These are phyloP conservation scores for Eragrostis tef DNA, from an alignment of 202 grass and related monocot genomes.

Conservation along the genomic window DNA sequence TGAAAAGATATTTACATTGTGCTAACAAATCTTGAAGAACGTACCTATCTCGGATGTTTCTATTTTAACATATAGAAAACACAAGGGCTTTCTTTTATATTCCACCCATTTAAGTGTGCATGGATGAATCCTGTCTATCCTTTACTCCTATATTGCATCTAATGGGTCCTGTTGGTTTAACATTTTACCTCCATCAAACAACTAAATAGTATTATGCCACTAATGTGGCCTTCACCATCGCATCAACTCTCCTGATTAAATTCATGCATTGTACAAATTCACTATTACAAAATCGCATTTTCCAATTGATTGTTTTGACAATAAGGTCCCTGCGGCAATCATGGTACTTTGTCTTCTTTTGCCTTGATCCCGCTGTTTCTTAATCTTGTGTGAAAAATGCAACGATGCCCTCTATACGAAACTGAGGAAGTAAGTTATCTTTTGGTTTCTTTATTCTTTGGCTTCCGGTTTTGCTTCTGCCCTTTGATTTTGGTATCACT, in stretches of 20 bases:
- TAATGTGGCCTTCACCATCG: neutral
- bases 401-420: neutral
- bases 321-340: neutral
- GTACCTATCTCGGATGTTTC: neutral
- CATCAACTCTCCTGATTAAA: slow-evolving; percentile 4
- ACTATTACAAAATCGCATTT: neutral
- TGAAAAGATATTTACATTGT: neutral
- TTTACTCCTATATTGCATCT: neutral
- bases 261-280: neutral
- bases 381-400: slow-evolving; percentile 11
- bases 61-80: neutral
- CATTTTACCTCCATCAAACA: no score
- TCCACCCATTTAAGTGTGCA: neutral
- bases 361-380: neutral
- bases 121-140: neutral
- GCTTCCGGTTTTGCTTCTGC: neutral
- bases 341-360: neutral
- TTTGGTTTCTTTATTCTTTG: neutral
- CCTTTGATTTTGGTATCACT: slow-evolving; percentile 18
- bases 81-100: neutral
- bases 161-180: neutral
- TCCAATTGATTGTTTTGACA: neutral
- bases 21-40: neutral
- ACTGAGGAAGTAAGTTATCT: neutral
- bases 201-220: neutral